Evolutionary conservation across 1,284 basidiomycete species (phyloP).

Genomic region (Puccinia triticina): DNA sequence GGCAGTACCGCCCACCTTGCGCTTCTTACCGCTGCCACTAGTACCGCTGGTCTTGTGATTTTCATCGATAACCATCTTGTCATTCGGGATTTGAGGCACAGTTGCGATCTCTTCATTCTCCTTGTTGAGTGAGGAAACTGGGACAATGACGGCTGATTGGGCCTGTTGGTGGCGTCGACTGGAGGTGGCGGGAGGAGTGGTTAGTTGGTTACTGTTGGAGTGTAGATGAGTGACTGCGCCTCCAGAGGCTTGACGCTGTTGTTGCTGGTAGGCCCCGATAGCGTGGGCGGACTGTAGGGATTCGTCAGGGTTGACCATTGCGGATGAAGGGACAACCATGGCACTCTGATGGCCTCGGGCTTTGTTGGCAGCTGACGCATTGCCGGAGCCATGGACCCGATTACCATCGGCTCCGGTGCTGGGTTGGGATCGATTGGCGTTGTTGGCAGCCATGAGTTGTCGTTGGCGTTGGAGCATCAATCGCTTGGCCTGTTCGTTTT

Average conservation of each 20-base stretch:
- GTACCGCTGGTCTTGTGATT: neutral
- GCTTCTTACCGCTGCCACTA: slow-evolving; percentile 27
- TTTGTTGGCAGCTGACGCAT: slow-evolving; percentile 31
- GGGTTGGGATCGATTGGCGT: slow-evolving; percentile 24
- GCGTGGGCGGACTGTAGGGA: neutral
- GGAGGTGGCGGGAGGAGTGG: neutral
- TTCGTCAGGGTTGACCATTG: neutral
- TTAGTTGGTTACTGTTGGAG: neutral
- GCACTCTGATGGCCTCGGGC: slow-evolving; percentile 51
- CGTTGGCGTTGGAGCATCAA: slow-evolving; percentile 71
- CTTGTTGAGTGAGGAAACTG: slow-evolving; percentile 36
- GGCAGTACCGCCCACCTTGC: slow-evolving; percentile 15
- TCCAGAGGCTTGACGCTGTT: slow-evolving; percentile 31
- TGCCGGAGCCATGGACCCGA: slow-evolving; percentile 24
- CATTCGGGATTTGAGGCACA: neutral
- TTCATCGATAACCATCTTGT: slow-evolving; percentile 18
- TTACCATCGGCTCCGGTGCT: neutral
- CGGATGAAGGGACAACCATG: slow-evolving; percentile 51
- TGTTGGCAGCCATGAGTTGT: slow-evolving; percentile 42
- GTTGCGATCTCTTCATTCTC: slow-evolving; percentile 30
- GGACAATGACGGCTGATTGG: slow-evolving; percentile 43
- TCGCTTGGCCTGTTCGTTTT: slow-evolving; percentile 80
- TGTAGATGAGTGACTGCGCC: slow-evolving; percentile 39
- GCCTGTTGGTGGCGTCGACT: slow-evolving; percentile 40
- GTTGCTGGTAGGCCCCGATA: slow-evolving; percentile 43